phyloP scores from a whole-genome alignment of 1,139 yeast genomes.

The Citeromyces siamensis region DNA sequence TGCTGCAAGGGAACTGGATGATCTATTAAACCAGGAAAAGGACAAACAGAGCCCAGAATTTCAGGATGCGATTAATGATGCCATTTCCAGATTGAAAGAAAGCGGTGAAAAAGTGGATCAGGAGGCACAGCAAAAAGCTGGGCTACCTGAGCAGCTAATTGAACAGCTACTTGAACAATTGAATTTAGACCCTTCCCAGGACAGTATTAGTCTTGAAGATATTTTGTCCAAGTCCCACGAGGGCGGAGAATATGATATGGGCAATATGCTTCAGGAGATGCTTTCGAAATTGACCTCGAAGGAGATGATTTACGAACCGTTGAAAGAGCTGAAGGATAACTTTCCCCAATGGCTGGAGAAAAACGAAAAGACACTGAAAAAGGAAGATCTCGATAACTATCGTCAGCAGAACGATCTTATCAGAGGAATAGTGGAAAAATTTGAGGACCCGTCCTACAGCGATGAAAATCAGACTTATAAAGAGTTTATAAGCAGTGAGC shows the following conservation, averaged over 20 bases:
- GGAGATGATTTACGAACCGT: slow-evolving; percentile 79
- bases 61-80: slow-evolving; percentile 68
- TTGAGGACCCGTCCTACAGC: slow-evolving; percentile 41
- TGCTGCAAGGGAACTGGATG: slow-evolving; percentile 43
- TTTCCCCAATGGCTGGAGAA: slow-evolving; percentile 51
- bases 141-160: slow-evolving; percentile 46
- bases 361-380: slow-evolving; percentile 26
- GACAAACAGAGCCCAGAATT: too few species aligned
- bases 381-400: slow-evolving; percentile 37
- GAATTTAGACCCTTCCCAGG: slow-evolving; percentile 27
- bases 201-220: slow-evolving; percentile 16
- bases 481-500: slow-evolving; percentile 37
- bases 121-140: slow-evolving; percentile 29
- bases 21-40: slow-evolving; percentile 26
- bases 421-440: slow-evolving; percentile 37
- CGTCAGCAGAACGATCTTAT: slow-evolving; percentile 42
- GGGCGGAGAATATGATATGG: slow-evolving; percentile 39
- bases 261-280: slow-evolving; percentile 63
- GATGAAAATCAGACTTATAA: slow-evolving; percentile 39
- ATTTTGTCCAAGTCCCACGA: slow-evolving; percentile 11
- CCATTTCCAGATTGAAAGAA: slow-evolving; percentile 65
- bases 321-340: slow-evolving; percentile 66
- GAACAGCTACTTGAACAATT: slow-evolving; percentile 32
- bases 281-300: slow-evolving; percentile 77
- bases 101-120: slow-evolving; percentile 60